Percentiles rank a stretch among this genome's conserved stretches.
Evolutionary conservation across 257 asterid genomes (phyloP).

Genomic region (Plantago ovata): DNA sequence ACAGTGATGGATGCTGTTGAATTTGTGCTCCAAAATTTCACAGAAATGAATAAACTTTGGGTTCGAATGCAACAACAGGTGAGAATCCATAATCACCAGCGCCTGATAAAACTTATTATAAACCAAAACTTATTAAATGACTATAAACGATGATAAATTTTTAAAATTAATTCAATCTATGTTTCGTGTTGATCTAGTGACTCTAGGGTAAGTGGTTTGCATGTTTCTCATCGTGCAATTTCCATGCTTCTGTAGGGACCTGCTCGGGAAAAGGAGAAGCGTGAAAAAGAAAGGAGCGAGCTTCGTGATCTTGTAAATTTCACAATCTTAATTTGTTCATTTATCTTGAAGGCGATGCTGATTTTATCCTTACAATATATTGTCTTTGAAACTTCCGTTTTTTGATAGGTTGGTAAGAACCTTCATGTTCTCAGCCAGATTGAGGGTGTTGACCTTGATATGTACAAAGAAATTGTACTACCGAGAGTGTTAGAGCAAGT

Average conservation of each 20-base stretch:
- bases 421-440: constrained; percentile 97
- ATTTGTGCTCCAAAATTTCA: constrained; percentile 97
- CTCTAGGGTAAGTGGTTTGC: constrained; percentile 23
- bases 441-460: constrained; percentile 97
- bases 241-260: constrained; percentile 73
- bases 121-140: no score
- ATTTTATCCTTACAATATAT: constrained; percentile 26
- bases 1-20: constrained; percentile 88
- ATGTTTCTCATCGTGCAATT: constrained; percentile 40
- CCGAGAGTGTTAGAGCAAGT: constrained; percentile 98
- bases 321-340: constrained; percentile 15
- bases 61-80: constrained; percentile 99
- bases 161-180: no score
- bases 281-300: constrained; percentile 96
- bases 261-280: constrained; percentile 87
- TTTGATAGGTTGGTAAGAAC: constrained; percentile 91
- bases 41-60: constrained; percentile 99
- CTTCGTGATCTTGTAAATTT: constrained; percentile 93
- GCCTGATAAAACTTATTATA: no score
- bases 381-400: constrained; percentile 24
- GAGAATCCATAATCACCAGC: constrained; percentile 33
- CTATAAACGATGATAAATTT: no score
- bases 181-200: no score
- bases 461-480: constrained; percentile 90
- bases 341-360: constrained; percentile 19